These are phyloP conservation scores for Bauhinia variegata DNA, from an alignment of 306 rosid genomes.

Conservation along the genomic window DNA sequence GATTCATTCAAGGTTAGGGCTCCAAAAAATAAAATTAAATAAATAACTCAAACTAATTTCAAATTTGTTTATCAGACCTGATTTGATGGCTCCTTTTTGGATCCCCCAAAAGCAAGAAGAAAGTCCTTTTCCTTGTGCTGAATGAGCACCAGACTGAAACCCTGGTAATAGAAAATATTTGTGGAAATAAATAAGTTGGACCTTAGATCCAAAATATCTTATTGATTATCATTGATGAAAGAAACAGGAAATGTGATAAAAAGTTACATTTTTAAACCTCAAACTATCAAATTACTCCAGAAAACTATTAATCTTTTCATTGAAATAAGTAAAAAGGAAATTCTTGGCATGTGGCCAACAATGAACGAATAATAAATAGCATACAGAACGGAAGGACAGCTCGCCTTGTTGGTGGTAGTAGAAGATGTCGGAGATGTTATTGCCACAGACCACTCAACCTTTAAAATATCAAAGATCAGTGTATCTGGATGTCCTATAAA, in stretches of 20 bases:
- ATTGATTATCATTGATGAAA: slow-evolving; percentile 16
- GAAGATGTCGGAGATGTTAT: slow-evolving; percentile 71
- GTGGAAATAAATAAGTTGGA: no score
- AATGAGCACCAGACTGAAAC: slow-evolving; percentile 82
- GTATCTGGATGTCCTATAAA: slow-evolving; percentile 85
- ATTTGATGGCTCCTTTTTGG: slow-evolving; percentile 85
- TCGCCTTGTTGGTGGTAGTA: slow-evolving; percentile 67
- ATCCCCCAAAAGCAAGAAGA: slow-evolving; percentile 96
- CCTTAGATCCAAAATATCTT: not conserved
- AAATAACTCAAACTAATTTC: slow-evolving; percentile 15
- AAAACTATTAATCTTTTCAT: not conserved
- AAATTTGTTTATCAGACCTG: slow-evolving; percentile 61
- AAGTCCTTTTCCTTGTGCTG: slow-evolving; percentile 89
- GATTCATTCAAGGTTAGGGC: slow-evolving; percentile 5
- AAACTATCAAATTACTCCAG: not conserved
- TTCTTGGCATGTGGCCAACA: slow-evolving; percentile 10
- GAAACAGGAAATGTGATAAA: slow-evolving; percentile 16
- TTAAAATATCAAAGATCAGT: slow-evolving; percentile 74
- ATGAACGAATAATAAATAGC: no score
- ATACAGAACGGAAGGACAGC: no score
- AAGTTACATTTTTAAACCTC: slow-evolving; percentile 22
- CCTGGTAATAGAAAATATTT: slow-evolving; percentile 51
- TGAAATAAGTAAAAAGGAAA: slow-evolving; percentile 17
- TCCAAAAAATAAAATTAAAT: not conserved
- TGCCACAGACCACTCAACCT: slow-evolving; percentile 77